phyloP scores from a whole-genome alignment of 345 rosid species.

The Laguncularia racemosa region DNA sequence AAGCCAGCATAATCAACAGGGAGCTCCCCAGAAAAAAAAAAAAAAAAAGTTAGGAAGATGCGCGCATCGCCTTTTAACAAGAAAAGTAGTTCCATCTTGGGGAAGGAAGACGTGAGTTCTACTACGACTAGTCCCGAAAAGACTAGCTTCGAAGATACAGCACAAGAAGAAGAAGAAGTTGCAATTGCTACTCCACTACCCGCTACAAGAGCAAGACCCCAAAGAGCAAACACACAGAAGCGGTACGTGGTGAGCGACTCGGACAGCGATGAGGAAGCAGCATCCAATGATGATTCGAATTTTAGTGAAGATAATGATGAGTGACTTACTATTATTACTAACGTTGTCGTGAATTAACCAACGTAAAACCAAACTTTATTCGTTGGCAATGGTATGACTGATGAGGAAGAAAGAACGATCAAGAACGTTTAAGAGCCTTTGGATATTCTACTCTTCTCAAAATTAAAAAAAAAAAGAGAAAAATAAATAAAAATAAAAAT shows the following conservation, averaged over 20 bases:
- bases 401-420: too few species aligned
- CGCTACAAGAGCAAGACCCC: slow-evolving; percentile 45
- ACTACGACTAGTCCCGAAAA: neutral
- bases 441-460: too few species aligned
- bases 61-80: too few species aligned
- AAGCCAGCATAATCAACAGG: slow-evolving; percentile 38
- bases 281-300: slow-evolving; percentile 31
- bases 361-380: too few species aligned
- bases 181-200: slow-evolving; percentile 10
- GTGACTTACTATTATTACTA: too few species aligned
- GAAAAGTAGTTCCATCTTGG: slow-evolving; percentile 57
- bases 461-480: too few species aligned
- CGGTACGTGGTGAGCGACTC: slow-evolving; percentile 31
- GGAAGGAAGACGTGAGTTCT: slow-evolving; percentile 12
- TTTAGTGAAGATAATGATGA: slow-evolving; percentile 41
- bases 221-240: slow-evolving; percentile 40
- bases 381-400: too few species aligned
- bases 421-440: too few species aligned
- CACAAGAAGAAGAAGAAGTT: too few species aligned
- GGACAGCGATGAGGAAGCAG: slow-evolving; percentile 49
- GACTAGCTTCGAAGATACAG: neutral
- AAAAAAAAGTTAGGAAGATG: slow-evolving; percentile 21
- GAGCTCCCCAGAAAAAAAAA: slow-evolving; percentile 70
- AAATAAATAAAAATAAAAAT: too few species aligned
- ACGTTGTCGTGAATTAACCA: too few species aligned